phyloP scores from a whole-genome alignment of 2,329 filamentous ascomycete species.

The Mariannaea sp. region DNA sequence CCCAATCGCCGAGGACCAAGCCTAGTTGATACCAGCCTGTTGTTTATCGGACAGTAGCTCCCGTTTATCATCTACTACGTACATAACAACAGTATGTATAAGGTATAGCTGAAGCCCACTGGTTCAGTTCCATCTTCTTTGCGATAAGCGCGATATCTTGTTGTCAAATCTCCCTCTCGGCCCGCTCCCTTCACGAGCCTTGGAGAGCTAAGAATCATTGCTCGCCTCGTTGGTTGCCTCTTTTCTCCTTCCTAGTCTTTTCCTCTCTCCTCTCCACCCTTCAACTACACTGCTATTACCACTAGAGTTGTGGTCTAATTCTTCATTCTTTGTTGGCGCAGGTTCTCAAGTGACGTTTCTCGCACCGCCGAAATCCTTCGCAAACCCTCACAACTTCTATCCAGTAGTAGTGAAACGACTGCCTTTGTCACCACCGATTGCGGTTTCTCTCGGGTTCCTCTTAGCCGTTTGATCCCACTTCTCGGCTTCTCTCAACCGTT shows the following conservation, averaged over 20 bases:
- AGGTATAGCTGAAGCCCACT: conserved; percentile 13
- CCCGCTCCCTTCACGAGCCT: conserved; percentile 18
- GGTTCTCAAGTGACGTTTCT: too few species aligned
- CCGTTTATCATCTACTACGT: too few species aligned
- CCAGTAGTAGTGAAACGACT: too few species aligned
- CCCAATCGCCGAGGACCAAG: too few species aligned
- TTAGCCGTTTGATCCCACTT: not conserved
- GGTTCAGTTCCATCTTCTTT: conserved; percentile 21
- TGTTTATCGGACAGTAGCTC: too few species aligned
- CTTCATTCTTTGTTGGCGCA: too few species aligned
- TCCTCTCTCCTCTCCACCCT: too few species aligned
- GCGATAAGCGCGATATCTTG: conserved; percentile 37
- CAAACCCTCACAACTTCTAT: not conserved
- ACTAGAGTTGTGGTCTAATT: not conserved
- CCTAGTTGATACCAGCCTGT: too few species aligned
- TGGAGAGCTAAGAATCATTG: not conserved
- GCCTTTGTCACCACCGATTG: not conserved
- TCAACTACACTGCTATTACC: too few species aligned
- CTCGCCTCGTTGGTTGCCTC: not conserved
- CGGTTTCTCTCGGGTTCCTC: not conserved
- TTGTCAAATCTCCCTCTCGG: conserved; percentile 15
- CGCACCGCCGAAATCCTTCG: too few species aligned
- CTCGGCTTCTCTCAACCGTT: not conserved
- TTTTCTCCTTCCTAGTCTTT: not conserved
- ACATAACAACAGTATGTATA: too few species aligned